A percentile compares a stretch with the other conserved stretches of the same genome.
phyloP scores from a whole-genome alignment of 345 rosid species.

The Isatis tinctoria region DNA sequence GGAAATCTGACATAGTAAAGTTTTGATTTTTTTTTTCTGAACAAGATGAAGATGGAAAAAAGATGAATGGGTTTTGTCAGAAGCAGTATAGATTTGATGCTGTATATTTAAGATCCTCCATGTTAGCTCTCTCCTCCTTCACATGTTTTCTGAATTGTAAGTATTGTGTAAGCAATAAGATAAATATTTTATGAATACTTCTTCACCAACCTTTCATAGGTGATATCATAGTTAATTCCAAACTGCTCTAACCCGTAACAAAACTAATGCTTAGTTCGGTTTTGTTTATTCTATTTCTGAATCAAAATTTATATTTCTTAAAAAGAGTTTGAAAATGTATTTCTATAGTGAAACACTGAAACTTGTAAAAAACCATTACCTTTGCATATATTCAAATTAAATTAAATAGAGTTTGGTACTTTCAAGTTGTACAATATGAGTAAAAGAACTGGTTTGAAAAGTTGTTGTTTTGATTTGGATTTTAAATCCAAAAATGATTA shows the following conservation, averaged over 20 bases:
- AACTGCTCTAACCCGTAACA: neutral
- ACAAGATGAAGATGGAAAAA: constrained; percentile 16
- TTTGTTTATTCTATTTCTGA: neutral
- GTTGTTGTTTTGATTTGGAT: neutral
- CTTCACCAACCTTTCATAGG: constrained; percentile 12
- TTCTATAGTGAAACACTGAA: too few relatives aligned
- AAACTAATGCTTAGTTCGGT: too few relatives aligned
- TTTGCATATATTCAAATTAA: neutral
- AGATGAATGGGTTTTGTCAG: constrained; percentile 32
- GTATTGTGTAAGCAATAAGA: constrained; percentile 30
- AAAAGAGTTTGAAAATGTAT: too few relatives aligned
- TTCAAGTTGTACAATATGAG: neutral
- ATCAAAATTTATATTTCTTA: too few relatives aligned
- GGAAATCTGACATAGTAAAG: neutral
- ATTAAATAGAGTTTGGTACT: neutral
- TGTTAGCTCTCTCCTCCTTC: constrained; percentile 28
- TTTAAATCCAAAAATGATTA: neutral
- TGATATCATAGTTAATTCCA: neutral
- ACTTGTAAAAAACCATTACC: neutral
- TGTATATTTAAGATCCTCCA: constrained; percentile 31
- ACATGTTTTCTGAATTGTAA: constrained; percentile 33
- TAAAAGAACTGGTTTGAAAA: neutral
- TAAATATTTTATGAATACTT: constrained; percentile 10
- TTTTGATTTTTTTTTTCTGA: neutral
- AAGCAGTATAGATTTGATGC: constrained; percentile 21